Evolutionary conservation across 2,329 filamentous ascomycete genomes (phyloP).

Genomic region (Xylaria sp.): DNA sequence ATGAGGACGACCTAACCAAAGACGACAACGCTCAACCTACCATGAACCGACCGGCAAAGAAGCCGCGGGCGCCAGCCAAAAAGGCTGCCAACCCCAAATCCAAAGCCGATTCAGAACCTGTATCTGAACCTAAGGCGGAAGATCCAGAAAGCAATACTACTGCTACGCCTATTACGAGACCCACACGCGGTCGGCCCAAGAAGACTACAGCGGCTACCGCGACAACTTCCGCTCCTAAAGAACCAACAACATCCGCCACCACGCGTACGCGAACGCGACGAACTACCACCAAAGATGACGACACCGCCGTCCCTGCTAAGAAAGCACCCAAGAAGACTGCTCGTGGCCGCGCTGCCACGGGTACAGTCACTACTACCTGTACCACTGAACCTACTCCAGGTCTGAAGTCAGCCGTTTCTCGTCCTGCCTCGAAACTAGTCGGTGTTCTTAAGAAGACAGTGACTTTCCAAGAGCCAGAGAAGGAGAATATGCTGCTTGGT

Average conservation of each 20-base stretch:
- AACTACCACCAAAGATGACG: conserved; percentile 33
- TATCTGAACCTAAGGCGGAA: conserved; percentile 27
- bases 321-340: conserved; percentile 45
- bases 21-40: conserved; percentile 35
- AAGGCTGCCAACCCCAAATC: conserved; percentile 46
- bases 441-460: conserved; percentile 60
- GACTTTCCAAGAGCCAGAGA: conserved; percentile 68
- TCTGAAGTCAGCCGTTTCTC: conserved; percentile 49
- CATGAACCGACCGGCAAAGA: conserved; percentile 45
- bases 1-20: conserved; percentile 50
- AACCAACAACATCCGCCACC: conserved; percentile 38
- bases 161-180: conserved; percentile 2
- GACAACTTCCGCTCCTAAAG: conserved; percentile 24
- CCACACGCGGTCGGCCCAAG: conserved; percentile 40
- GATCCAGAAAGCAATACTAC: conserved; percentile 21
- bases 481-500: conserved; percentile 62
- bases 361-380: conserved; percentile 46
- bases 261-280: conserved; percentile 42
- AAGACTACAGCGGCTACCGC: conserved; percentile 43
- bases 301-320: conserved; percentile 34
- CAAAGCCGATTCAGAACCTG: conserved; percentile 38
- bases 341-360: conserved; percentile 44
- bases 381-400: conserved; percentile 42
- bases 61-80: conserved; percentile 53
- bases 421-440: conserved; percentile 34